Evolutionary conservation across 2,329 filamentous ascomycete species (phyloP).

Genomic region (Colletotrichum sp.): DNA sequence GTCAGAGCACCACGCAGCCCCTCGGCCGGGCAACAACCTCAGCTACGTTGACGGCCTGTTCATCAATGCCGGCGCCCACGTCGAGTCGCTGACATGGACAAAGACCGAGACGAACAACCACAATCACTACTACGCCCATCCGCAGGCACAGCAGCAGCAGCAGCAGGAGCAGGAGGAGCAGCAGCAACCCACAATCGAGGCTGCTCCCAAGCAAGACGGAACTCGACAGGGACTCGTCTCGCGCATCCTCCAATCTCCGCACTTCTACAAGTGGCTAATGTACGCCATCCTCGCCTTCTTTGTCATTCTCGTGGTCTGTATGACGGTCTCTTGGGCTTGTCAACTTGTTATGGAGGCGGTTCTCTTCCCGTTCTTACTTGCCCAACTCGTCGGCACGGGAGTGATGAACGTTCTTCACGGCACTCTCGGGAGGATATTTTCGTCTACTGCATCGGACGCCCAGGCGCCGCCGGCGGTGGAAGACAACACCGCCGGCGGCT

Average conservation of each 20-base stretch:
- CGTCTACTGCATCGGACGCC: background rate
- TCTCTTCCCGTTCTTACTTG: background rate
- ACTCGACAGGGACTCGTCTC: background rate
- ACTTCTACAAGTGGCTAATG: background rate
- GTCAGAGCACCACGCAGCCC: background rate
- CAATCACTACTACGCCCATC: background rate
- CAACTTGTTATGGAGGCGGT: background rate
- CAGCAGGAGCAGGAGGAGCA: background rate
- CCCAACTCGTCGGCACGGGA: background rate
- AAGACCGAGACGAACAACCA: background rate
- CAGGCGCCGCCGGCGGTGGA: background rate
- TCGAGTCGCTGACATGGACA: background rate
- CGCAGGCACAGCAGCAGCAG: background rate
- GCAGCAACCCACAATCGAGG: background rate
- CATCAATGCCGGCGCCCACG: background rate
- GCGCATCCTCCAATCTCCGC: background rate
- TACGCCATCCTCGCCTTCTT: background rate
- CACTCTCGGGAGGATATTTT: background rate
- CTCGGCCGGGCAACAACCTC: background rate
- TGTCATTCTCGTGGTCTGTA: background rate
- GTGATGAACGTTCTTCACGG: background rate
- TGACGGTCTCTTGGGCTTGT: background rate
- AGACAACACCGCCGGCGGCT: background rate
- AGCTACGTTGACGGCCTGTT: background rate
- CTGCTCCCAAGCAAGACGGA: background rate